Evolutionary conservation across 75 land plant genomes (phyloP).

Genomic region (Chamaecyparis obtusa): DNA sequence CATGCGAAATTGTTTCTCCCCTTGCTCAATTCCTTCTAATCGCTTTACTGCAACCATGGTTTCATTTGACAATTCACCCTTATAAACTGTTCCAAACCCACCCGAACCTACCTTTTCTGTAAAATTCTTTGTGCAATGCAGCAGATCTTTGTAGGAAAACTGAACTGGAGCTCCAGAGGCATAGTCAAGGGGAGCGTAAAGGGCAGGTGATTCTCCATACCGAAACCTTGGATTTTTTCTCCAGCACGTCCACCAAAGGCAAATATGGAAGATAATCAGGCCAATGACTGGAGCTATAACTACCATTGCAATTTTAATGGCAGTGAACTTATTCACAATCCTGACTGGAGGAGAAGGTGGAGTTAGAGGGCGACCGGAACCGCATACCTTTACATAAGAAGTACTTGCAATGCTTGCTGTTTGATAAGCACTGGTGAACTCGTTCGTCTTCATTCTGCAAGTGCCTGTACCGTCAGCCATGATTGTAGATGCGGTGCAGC

Average conservation of each 20-base stretch:
- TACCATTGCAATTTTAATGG: slow-evolving; percentile 23
- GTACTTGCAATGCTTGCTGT: slow-evolving; percentile 40
- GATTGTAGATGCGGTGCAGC: slow-evolving; percentile 55
- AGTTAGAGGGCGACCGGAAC: slow-evolving; percentile 23
- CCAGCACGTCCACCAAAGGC: background rate
- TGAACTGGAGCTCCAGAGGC: slow-evolving; percentile 22
- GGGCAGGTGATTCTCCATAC: background rate
- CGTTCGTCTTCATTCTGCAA: slow-evolving; percentile 35
- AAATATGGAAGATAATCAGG: background rate
- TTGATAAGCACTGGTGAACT: slow-evolving; percentile 52
- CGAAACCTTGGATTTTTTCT: background rate
- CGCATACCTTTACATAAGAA: slow-evolving; percentile 70
- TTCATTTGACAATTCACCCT: slow-evolving; percentile 1
- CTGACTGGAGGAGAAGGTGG: background rate
- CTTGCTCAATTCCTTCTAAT: slow-evolving; percentile 27
- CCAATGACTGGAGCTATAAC: background rate
- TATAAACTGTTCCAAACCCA: slow-evolving; percentile 5
- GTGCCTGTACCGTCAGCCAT: slow-evolving; percentile 57
- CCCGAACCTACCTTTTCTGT: slow-evolving; percentile 16
- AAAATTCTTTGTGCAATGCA: slow-evolving; percentile 19
- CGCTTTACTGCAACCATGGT: slow-evolving; percentile 25
- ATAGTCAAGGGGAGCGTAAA: slow-evolving; percentile 16
- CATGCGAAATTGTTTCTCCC: slow-evolving; percentile 29
- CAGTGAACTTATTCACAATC: background rate
- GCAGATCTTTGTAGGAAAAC: slow-evolving; percentile 23